Evolutionary conservation across 495 filamentous ascomycete genomes (phyloP), one percentile per base, ranked within the genome.

Genomic region (Glarea lozoyensis): DNA sequence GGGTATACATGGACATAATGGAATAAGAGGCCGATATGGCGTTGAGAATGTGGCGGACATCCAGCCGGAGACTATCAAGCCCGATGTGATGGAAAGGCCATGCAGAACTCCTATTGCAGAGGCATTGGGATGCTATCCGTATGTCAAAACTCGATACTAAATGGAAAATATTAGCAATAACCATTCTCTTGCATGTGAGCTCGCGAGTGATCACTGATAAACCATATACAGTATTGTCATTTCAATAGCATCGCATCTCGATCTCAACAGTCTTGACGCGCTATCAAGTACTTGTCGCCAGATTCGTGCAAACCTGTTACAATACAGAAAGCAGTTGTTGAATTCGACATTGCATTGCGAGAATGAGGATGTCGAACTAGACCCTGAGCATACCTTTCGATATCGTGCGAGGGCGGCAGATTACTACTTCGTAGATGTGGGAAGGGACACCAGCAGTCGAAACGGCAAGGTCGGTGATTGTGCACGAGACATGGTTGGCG

Each of bases 101-200:
- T 89, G 87, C 56, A 58, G 70, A 54, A 82, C 78, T 64, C 68
- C 69, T 42, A 81, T 90, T 66, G 83, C 86, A 22, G 72, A 76
- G 56, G 82, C 84, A 49, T 68, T 95, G 64, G 80, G 80, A 51
- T 92, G 86, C 66, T 95, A 95, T 73, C 88, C 88, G 88, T 95
- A 70, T 52, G 69, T 25, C 25, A 50, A 36, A 52, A 43, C 33
- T 37, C 17, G 7, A 35, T 6, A 10, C 10, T 9, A 15, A 9
- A 9, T 16, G 7, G 9, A 35, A 35, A 35, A 6, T 35, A 6
- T 15, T 9, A 5, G 32, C 15, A 6, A 6, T 35, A 11, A 6
- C 15, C 32, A 6, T 35, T 16, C 6, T 15, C 32, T 35, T 35
- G 32, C 25, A 33, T 42, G 23, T 33, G 11, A 33, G 12, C 33